These are phyloP conservation scores for Tetrapisispora pingtungensis DNA, from an alignment of 805 yeast genomes.

Conservation along the genomic window DNA sequence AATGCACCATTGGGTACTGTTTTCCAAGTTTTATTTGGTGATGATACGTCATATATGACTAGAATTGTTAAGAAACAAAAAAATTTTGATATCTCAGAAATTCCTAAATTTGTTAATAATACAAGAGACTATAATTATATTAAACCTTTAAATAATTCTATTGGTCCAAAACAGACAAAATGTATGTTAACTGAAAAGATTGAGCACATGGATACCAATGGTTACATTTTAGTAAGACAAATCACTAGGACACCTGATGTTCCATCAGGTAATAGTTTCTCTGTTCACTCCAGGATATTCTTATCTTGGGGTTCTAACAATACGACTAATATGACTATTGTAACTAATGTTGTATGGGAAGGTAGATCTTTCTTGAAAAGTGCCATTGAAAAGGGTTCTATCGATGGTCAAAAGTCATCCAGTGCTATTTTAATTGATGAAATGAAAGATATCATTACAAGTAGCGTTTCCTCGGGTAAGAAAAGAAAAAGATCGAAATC, in stretches of 20 bases:
- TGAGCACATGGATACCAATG: conserved; percentile 38
- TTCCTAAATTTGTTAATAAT: conserved; percentile 34
- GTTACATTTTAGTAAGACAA: conserved; percentile 37
- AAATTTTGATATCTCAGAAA: conserved; percentile 47
- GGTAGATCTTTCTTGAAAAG: conserved; percentile 71
- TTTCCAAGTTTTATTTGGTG: conserved; percentile 50
- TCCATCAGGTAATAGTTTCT: conserved; percentile 62
- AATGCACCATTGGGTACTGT: conserved; percentile 61
- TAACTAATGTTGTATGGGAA: conserved; percentile 58
- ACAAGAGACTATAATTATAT: conserved; percentile 44
- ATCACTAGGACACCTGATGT: conserved; percentile 61
- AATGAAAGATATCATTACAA: conserved; percentile 23
- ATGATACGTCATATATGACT: conserved; percentile 40
- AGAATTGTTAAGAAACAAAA: conserved; percentile 46
- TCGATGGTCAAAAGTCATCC: conserved; percentile 63
- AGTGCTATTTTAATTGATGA: conserved; percentile 38
- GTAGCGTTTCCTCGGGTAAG: conserved; percentile 10
- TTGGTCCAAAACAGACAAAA: conserved; percentile 66
- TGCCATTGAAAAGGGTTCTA: conserved; percentile 64
- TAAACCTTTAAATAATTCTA: conserved; percentile 50
- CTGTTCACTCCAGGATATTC: conserved; percentile 48
- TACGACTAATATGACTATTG: conserved; percentile 41
- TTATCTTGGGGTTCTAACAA: conserved; percentile 57
- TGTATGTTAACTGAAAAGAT: conserved; percentile 50
- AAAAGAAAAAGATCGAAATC: conserved; percentile 2